phyloP scores from a whole-genome alignment of 108 stramenopile species.

The Aureococcus anophagefferens region DNA sequence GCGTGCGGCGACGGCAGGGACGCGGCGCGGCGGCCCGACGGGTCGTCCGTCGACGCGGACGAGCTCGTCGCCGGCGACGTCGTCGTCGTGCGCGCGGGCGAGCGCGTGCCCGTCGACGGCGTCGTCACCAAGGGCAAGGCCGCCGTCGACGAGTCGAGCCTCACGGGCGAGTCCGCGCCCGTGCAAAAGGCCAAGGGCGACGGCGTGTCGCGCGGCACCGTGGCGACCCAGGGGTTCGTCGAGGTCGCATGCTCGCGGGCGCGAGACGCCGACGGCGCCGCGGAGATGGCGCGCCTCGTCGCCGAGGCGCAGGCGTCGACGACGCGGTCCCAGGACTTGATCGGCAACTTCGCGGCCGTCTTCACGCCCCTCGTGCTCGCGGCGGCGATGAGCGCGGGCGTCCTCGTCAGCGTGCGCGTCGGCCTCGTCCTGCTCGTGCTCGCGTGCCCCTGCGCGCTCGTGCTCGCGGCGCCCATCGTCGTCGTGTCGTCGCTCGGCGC shows the following conservation, averaged over 20 bases:
- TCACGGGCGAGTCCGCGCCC: constrained; percentile 79
- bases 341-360: constrained; percentile 66
- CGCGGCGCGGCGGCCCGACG: constrained; percentile 7
- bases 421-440: constrained; percentile 78
- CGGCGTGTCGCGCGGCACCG: constrained; percentile 63
- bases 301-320: constrained; percentile 63
- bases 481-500: constrained; percentile 76
- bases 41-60: constrained; percentile 47
- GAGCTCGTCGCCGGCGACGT: constrained; percentile 58
- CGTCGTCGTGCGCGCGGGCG: constrained; percentile 75
- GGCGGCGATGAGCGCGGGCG: constrained; percentile 8
- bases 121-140: constrained; percentile 67
- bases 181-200: constrained; percentile 54
- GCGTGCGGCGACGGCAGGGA: constrained; percentile 31
- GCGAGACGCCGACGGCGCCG: no score
- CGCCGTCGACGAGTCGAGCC: constrained; percentile 78
- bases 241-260: background rate
- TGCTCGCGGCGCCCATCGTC: constrained; percentile 76
- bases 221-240: constrained; percentile 11
- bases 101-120: constrained; percentile 87
- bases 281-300: constrained; percentile 27
- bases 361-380: constrained; percentile 74
- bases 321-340: constrained; percentile 69
- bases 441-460: constrained; percentile 87
- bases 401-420: constrained; percentile 20